Evolutionary conservation across 2,329 filamentous ascomycete species (phyloP).

Genomic region (Pseudocercospora ulei): DNA sequence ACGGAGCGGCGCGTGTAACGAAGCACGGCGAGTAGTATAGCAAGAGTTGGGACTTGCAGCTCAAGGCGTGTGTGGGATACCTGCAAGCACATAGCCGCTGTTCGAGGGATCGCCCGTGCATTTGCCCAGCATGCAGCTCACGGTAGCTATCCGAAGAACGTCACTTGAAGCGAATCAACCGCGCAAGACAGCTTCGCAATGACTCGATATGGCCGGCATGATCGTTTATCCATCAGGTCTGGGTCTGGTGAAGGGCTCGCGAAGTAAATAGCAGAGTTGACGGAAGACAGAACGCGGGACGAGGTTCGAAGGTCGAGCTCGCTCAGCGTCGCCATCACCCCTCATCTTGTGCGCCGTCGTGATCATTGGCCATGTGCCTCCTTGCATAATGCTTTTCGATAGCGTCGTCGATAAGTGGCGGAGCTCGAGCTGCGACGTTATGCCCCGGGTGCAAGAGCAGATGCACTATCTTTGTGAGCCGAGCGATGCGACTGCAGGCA

Average conservation of each 20-base stretch:
- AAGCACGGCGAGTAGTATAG: conserved; percentile 13
- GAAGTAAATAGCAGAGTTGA: conserved; percentile 5
- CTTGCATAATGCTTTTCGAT: conserved; percentile 17
- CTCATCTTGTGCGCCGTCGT: conserved; percentile 12
- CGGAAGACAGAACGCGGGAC: conserved; percentile 15
- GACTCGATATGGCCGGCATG: conserved; percentile 8
- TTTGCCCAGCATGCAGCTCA: conserved; percentile 16
- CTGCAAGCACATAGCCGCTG: conserved; percentile 10
- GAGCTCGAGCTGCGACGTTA: conserved; percentile 20
- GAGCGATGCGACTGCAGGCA: conserved; percentile 11
- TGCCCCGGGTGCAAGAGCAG: conserved; percentile 5
- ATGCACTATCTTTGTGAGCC: conserved; percentile 16
- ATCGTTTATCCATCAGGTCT: conserved; percentile 7
- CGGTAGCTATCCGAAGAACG: conserved; percentile 15
- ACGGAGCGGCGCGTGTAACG: conserved; percentile 13
- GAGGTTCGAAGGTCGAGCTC: conserved; percentile 11
- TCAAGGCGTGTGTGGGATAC: conserved; percentile 22
- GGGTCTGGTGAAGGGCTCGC: neutral
- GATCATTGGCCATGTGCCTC: conserved; percentile 18
- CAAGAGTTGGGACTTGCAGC: conserved; percentile 8
- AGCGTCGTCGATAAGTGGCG: conserved; percentile 15
- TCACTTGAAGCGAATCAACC: conserved; percentile 11
- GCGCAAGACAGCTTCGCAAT: conserved; percentile 9
- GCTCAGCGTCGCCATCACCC: conserved; percentile 5
- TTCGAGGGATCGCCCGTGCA: too few relatives aligned